Conservation (phyloP, 2,329 filamentous ascomycete species). For the Didymellaceae sp. region DNA sequence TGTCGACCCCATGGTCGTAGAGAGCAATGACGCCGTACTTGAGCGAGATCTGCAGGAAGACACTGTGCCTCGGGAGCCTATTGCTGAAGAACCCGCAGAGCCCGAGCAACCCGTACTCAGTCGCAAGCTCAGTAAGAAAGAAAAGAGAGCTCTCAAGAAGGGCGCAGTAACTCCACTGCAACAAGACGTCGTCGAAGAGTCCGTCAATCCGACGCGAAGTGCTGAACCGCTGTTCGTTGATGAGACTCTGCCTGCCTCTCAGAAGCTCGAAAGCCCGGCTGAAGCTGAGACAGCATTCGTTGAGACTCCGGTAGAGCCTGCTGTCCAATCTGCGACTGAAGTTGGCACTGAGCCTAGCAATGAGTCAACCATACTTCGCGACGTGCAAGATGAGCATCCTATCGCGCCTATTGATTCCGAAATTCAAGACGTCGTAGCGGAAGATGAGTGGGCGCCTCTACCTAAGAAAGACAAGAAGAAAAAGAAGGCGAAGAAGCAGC, state of each 20-base stretch:
- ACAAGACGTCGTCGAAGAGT: constrained; percentile 7
- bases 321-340: not conserved
- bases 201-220: not conserved
- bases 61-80: not conserved
- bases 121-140: constrained; percentile 45
- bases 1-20: not conserved
- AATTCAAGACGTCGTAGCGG: constrained; percentile 11
- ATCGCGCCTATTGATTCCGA: constrained; percentile 9
- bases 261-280: too few relatives aligned
- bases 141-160: constrained; percentile 40
- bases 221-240: not conserved
- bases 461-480: constrained; percentile 35
- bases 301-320: not conserved
- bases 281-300: too few relatives aligned
- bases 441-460: constrained; percentile 22
- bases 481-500: constrained; percentile 36
- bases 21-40: not conserved
- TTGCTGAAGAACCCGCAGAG: constrained; percentile 1
- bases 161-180: constrained; percentile 10
- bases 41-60: not conserved
- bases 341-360: not conserved
- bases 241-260: too few relatives aligned
- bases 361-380: not conserved
- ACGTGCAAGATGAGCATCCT: constrained; percentile 5
- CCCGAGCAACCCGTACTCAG: constrained; percentile 25